These are phyloP conservation scores for Psilocybe azurescens DNA, from an alignment of 768 basidiomycete species.

Conservation along the genomic window DNA sequence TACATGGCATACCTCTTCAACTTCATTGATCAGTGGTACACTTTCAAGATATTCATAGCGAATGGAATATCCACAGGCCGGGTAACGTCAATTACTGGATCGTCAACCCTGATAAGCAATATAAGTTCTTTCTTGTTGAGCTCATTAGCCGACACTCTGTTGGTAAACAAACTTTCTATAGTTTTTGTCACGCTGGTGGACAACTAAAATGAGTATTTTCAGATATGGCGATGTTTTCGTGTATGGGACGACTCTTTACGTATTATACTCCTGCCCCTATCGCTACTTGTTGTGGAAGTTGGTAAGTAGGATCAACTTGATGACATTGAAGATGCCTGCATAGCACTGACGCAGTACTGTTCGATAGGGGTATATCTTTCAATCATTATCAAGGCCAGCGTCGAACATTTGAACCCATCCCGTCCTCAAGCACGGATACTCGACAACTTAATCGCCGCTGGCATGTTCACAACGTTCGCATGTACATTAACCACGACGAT, in stretches of 20 bases:
- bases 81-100: too few species aligned
- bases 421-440: not conserved
- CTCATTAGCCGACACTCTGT: too few species aligned
- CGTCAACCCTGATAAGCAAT: too few species aligned
- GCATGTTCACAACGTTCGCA: not conserved
- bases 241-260: not conserved
- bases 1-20: too few species aligned
- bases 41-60: too few species aligned
- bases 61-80: too few species aligned
- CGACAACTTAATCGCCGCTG: not conserved
- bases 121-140: too few species aligned
- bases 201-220: not conserved
- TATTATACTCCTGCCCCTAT: not conserved
- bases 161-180: too few species aligned
- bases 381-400: not conserved
- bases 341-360: not conserved
- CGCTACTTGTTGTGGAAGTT: not conserved
- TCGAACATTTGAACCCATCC: not conserved
- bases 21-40: too few species aligned
- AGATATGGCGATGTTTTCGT: not conserved
- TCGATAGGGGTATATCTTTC: not conserved
- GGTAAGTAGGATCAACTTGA: not conserved
- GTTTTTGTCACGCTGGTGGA: too few species aligned
- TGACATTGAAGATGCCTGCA: not conserved
- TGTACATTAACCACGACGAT: not conserved